Evolutionary conservation across 2,329 filamentous ascomycete species (phyloP), one percentile per base, ranked within the genome.

Genomic region (Microsporum audouinii): DNA sequence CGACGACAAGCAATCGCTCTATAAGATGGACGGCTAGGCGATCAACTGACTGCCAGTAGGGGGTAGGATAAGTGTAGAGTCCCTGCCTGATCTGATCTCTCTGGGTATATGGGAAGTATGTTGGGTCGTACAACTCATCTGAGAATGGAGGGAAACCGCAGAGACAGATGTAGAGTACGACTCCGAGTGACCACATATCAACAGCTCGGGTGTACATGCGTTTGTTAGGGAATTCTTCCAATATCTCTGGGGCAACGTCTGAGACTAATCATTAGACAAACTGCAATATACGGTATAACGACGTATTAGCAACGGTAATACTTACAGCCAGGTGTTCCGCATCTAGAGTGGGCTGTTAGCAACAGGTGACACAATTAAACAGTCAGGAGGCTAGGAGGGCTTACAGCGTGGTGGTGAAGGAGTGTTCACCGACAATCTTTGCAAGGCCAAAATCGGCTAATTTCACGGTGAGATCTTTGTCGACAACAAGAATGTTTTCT

Each of bases 381-480:
- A 27, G 14, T 36, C 31, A 49, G 38, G 12, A 17, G 31, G 23
- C 14, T 17, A 43, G 23, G 33, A 23, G 51, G 63, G 74, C 79
- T 71, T 75, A 94, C 65, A 99, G 78, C 0, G 94, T 97, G 0
- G 91, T 96, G 0, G 94, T 97, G 71, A 99, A 99, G 0, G 92
- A 96, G 71, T 96, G 91, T 72, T 99, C 94, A 64, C 95, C 95
- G 66, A 99, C 96, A 66, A 99, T 97, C 76, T 99, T 99, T 47
- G 94, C 92, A 41, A 99, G 81, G 53, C 94, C 94, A 74, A 99
- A 99, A 74, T 99, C 94, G 23, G 91, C 94, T 63, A 99, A 78
- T 76, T 99, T 99, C 65, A 96, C 87, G 62, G 86, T 86, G 33
- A 96, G 77, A 38, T 94, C 82, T 69, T 89, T 90, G 74, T 96